Percentiles rank a stretch among this genome's conserved stretches.
Evolutionary conservation across 208 protist species (phyloP).

Genomic region (Crithidia sp.): DNA sequence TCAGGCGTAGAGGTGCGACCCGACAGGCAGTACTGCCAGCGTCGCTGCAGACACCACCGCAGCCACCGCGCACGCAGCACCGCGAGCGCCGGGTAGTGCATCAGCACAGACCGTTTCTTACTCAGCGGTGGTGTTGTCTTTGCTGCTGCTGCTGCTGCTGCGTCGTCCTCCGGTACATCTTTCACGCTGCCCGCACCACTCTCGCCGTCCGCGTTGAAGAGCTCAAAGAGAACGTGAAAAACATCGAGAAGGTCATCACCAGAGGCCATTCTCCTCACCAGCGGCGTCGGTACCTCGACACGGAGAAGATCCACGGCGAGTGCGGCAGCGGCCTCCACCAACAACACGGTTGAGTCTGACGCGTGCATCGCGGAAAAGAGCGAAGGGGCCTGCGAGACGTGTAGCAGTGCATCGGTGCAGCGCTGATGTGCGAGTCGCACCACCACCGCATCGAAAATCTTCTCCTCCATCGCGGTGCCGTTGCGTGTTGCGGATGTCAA

Average conservation of each 20-base stretch:
- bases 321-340: constrained; percentile 14
- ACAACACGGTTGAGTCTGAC: background rate
- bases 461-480: background rate
- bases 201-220: background rate
- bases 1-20: background rate
- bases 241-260: constrained; percentile 27
- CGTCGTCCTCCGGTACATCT: background rate
- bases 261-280: background rate
- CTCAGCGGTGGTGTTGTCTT: background rate
- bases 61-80: constrained; percentile 36
- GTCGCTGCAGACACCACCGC: constrained; percentile 33
- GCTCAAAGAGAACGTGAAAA: constrained; percentile 21
- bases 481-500: background rate
- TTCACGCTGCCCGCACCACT: background rate
- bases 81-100: constrained; percentile 9
- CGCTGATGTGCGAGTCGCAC: constrained; percentile 21
- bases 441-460: constrained; percentile 8
- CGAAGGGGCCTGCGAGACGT: background rate
- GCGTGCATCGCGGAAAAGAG: background rate
- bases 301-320: constrained; percentile 33
- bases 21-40: constrained; percentile 9
- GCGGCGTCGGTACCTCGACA: constrained; percentile 14
- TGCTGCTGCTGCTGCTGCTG: background rate
- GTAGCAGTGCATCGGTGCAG: constrained; percentile 10
- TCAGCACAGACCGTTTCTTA: background rate